These are phyloP conservation scores for Leptographium radiaticola DNA, from an alignment of 2,329 filamentous ascomycete genomes.

Conservation along the genomic window DNA sequence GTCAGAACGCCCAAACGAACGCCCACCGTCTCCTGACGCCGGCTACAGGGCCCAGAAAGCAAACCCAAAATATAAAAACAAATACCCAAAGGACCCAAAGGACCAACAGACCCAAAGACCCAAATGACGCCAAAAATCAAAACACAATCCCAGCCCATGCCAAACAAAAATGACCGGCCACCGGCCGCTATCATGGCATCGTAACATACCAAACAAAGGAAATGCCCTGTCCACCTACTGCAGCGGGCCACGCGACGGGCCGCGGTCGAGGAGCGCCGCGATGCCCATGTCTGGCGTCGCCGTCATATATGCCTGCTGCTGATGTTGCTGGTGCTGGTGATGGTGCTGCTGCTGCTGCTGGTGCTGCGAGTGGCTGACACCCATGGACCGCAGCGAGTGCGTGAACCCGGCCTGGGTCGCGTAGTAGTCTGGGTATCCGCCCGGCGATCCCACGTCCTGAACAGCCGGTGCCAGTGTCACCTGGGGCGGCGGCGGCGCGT, in stretches of 20 bases:
- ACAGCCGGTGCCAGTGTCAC: constrained; percentile 4
- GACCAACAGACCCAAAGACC: not conserved
- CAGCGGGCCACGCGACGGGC: constrained; percentile 12
- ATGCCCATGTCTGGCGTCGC: constrained; percentile 41
- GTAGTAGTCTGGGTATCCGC: constrained; percentile 14
- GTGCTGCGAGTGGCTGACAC: constrained; percentile 7
- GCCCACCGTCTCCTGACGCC: too few relatives aligned
- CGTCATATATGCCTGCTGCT: constrained; percentile 28
- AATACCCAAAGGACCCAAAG: not conserved
- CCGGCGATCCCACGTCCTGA: constrained; percentile 10
- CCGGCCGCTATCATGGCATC: too few relatives aligned
- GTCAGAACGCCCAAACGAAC: too few relatives aligned
- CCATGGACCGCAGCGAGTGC: constrained; percentile 27
- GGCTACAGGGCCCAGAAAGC: not conserved
- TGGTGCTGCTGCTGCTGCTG: constrained; percentile 7
- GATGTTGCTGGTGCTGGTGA: not conserved
- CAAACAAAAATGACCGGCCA: not conserved
- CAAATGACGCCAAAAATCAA: too few relatives aligned
- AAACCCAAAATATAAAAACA: not conserved
- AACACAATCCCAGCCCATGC: not conserved
- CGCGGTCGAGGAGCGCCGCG: constrained; percentile 43
- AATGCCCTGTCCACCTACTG: not conserved
- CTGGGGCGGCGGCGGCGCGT: constrained; percentile 9
- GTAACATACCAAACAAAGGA: not conserved
- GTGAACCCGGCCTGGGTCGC: constrained; percentile 29